These are phyloP conservation scores for Debaryomyces psychrophilus DNA, from an alignment of 1,139 yeast species.

Conservation along the genomic window DNA sequence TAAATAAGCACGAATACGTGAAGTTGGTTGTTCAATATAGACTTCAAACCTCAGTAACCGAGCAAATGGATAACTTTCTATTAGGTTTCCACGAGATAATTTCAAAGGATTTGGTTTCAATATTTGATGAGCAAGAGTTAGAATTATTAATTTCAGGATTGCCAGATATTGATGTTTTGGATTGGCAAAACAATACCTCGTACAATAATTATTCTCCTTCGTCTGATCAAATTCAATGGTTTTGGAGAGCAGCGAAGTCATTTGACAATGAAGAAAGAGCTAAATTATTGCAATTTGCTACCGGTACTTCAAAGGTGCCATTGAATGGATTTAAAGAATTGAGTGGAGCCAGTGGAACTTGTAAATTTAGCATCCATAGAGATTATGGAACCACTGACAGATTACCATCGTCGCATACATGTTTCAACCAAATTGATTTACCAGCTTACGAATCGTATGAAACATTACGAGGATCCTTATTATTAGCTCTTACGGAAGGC, in stretches of 20 bases:
- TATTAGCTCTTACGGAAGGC: conserved; percentile 91
- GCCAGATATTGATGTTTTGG: conserved; percentile 94
- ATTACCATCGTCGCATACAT: conserved; percentile 93
- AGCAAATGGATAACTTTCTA: conserved; percentile 84
- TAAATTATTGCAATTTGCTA: conserved; percentile 88
- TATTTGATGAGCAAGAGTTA: conserved; percentile 94
- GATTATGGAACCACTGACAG: conserved; percentile 87
- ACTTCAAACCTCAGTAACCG: conserved; percentile 78
- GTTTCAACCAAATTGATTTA: conserved; percentile 91
- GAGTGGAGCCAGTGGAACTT: conserved; percentile 84
- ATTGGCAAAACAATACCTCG: conserved; percentile 87
- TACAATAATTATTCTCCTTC: conserved; percentile 85
- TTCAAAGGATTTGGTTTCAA: conserved; percentile 81
- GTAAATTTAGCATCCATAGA: conserved; percentile 87
- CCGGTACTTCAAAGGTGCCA: conserved; percentile 98
- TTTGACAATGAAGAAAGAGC: conserved; percentile 95
- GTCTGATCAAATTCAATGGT: conserved; percentile 92
- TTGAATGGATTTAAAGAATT: conserved; percentile 89
- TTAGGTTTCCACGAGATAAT: conserved; percentile 91
- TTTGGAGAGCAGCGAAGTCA: conserved; percentile 97
- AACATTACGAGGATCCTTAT: conserved; percentile 74
- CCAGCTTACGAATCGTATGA: conserved; percentile 94
- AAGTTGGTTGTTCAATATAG: conserved; percentile 83
- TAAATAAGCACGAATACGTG: conserved; percentile 89
- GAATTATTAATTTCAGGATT: conserved; percentile 91